phyloP scores from a whole-genome alignment of 768 basidiomycete genomes.

The Sutorius australiensis region DNA sequence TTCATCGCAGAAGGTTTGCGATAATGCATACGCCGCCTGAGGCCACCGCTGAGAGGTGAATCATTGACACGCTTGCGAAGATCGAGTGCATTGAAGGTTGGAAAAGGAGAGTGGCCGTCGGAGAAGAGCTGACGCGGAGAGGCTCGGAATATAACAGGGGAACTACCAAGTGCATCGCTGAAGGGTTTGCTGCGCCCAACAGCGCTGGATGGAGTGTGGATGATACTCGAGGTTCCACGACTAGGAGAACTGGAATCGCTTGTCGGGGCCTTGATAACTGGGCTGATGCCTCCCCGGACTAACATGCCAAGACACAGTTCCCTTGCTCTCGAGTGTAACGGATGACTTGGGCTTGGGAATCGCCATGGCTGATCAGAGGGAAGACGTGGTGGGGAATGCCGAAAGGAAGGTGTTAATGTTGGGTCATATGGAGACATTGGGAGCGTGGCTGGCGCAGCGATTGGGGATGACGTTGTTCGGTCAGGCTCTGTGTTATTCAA shows the following conservation, averaged over 20 bases:
- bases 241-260: constrained; percentile 31
- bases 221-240: constrained; percentile 25
- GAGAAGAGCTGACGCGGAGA: constrained; percentile 41
- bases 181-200: constrained; percentile 25
- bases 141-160: constrained; percentile 39
- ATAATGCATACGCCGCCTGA: constrained; percentile 28
- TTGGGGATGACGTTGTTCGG: constrained; percentile 22
- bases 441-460: constrained; percentile 29
- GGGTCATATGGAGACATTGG: constrained; percentile 78
- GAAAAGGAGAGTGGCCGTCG: constrained; percentile 33
- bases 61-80: constrained; percentile 39
- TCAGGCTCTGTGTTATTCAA: constrained; percentile 1
- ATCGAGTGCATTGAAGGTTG: constrained; percentile 29
- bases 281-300: constrained; percentile 50
- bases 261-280: constrained; percentile 35
- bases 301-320: constrained; percentile 67
- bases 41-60: constrained; percentile 42
- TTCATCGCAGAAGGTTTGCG: constrained; percentile 30
- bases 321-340: constrained; percentile 59
- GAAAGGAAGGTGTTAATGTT: constrained; percentile 68
- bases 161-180: constrained; percentile 30
- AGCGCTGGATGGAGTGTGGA: constrained; percentile 29
- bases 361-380: constrained; percentile 83
- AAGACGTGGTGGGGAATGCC: constrained; percentile 69
- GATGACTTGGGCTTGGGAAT: constrained; percentile 75